phyloP scores from a whole-genome alignment of 192 early-diverging fungal species.

The Entomortierella lignicola region DNA sequence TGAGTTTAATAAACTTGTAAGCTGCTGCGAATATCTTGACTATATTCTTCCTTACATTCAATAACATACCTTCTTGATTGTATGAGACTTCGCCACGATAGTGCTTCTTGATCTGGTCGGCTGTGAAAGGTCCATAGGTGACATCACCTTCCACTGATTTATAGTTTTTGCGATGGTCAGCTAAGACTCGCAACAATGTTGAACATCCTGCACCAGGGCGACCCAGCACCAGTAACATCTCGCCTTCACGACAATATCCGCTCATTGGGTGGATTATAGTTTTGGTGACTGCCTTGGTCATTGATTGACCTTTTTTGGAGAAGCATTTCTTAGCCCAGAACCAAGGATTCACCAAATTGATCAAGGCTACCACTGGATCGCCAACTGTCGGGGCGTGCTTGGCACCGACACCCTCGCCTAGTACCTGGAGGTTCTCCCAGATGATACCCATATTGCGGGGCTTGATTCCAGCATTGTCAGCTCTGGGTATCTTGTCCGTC shows the following conservation, averaged over 20 bases:
- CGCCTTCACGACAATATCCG: constrained; percentile 79
- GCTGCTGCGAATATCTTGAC: too few relatives aligned
- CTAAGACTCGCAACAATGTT: constrained; percentile 71
- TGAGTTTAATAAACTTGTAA: too few relatives aligned
- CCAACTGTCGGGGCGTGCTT: constrained; percentile 27
- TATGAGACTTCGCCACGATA: constrained; percentile 84
- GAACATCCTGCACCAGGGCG: constrained; percentile 78
- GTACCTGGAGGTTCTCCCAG: constrained; percentile 58
- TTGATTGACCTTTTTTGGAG: constrained; percentile 10
- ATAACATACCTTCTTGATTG: constrained; percentile 79
- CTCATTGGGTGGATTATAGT: constrained; percentile 69
- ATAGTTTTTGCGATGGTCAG: constrained; percentile 66
- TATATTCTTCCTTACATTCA: too few relatives aligned
- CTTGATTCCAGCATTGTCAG: constrained; percentile 57
- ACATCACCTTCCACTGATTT: constrained; percentile 65
- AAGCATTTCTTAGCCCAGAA: constrained; percentile 49
- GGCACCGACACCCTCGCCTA: constrained; percentile 48
- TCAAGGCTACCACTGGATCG: constrained; percentile 50
- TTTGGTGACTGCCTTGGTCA: constrained; percentile 25
- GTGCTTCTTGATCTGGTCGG: constrained; percentile 64
- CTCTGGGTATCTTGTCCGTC: constrained; percentile 42
- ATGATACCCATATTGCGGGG: constrained; percentile 55
- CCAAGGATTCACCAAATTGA: constrained; percentile 47
- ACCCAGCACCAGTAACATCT: constrained; percentile 77
- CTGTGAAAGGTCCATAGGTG: constrained; percentile 74